phyloP scores from a whole-genome alignment of 2,329 filamentous ascomycete genomes.

The Nakataea oryzae region DNA sequence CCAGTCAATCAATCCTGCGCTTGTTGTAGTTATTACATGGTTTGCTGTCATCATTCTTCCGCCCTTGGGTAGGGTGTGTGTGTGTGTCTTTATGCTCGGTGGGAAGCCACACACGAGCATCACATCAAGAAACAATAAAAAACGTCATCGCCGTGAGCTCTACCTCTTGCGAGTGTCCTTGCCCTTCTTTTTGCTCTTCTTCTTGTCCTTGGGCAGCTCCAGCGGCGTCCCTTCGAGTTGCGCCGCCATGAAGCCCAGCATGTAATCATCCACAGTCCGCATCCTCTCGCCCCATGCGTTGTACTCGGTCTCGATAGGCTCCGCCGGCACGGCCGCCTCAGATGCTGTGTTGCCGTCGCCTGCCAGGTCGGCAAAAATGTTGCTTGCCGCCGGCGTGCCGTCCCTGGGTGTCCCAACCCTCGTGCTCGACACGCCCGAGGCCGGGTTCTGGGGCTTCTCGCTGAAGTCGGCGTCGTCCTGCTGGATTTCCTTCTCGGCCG shows the following conservation, averaged over 20 bases:
- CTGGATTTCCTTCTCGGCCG: slow-evolving; percentile 80
- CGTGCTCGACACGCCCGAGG: slow-evolving; percentile 38
- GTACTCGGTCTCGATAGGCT: slow-evolving; percentile 30
- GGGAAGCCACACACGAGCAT: neutral
- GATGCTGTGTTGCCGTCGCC: slow-evolving; percentile 8
- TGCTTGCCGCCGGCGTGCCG: slow-evolving; percentile 17
- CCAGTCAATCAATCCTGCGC: neutral
- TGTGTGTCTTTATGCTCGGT: neutral
- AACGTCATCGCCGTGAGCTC: neutral
- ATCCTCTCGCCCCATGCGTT: slow-evolving; percentile 51
- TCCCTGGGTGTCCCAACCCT: slow-evolving; percentile 40
- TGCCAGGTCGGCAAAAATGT: slow-evolving; percentile 20
- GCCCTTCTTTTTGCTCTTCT: slow-evolving; percentile 49
- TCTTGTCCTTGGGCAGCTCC: slow-evolving; percentile 55
- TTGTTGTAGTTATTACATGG: neutral
- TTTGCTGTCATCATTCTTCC: neutral
- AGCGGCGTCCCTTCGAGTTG: slow-evolving; percentile 48
- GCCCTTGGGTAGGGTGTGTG: neutral
- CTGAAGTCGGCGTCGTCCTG: slow-evolving; percentile 80
- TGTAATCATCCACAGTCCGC: slow-evolving; percentile 62
- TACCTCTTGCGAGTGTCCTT: slow-evolving; percentile 45
- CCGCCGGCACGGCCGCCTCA: slow-evolving; percentile 12
- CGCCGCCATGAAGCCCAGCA: slow-evolving; percentile 59
- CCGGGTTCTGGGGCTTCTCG: slow-evolving; percentile 40
- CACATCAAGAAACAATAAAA: neutral